These are phyloP conservation scores for Lunularia cruciata DNA, from an alignment of 225 moss, liverwort and hornwort species.

Conservation along the genomic window DNA sequence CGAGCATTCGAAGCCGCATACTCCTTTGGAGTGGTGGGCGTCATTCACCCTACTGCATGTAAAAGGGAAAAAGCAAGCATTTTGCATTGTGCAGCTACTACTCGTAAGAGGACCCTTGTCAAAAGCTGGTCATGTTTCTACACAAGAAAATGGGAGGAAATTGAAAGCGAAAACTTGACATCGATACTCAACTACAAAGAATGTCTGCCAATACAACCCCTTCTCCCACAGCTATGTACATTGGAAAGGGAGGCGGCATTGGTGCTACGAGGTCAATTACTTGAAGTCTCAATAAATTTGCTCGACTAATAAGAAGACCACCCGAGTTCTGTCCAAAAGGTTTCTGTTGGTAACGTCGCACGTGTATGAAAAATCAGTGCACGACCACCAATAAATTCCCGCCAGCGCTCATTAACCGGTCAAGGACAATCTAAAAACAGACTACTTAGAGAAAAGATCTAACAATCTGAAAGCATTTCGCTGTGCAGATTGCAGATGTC, in stretches of 20 bases:
- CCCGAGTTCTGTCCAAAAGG: conserved; percentile 4
- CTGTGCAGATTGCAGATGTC: too few relatives aligned
- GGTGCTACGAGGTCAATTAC: background rate
- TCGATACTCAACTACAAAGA: background rate
- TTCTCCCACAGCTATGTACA: conserved; percentile 18
- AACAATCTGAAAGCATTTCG: background rate
- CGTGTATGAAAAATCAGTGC: too few relatives aligned
- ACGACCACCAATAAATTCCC: background rate
- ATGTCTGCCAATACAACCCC: background rate
- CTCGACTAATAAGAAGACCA: conserved; percentile 1
- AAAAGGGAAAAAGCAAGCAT: background rate
- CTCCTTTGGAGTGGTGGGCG: background rate
- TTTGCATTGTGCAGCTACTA: conserved; percentile 3
- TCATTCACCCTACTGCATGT: background rate
- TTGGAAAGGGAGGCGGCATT: background rate
- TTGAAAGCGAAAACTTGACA: background rate
- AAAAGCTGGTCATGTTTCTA: background rate
- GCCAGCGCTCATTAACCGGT: background rate
- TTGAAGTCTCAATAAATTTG: background rate
- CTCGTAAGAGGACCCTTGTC: background rate
- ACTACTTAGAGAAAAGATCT: background rate
- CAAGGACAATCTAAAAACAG: background rate
- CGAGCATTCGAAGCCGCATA: too few relatives aligned
- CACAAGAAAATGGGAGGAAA: background rate
- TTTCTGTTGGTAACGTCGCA: background rate